A percentile compares a stretch with the other conserved stretches of the same genome.
phyloP scores from a whole-genome alignment of 441 rosid species.

The Jatropha multifida region DNA sequence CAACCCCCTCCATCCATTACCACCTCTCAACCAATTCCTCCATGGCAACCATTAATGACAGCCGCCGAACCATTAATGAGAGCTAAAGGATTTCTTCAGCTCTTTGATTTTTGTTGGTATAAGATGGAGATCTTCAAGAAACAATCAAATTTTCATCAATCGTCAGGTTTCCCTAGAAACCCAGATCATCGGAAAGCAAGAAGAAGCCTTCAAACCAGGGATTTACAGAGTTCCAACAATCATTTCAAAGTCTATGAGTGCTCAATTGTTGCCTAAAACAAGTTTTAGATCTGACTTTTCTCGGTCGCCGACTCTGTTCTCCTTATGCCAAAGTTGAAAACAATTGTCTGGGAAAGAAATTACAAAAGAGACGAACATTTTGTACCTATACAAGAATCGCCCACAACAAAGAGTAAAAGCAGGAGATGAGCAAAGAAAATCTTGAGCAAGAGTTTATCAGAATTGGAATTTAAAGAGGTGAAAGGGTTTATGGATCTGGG shows the following conservation, averaged over 20 bases:
- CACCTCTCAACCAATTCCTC: no score
- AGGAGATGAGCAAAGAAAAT: constrained; percentile 28
- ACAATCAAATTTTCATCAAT: constrained; percentile 9
- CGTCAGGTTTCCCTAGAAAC: constrained; percentile 17
- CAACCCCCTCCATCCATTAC: no score
- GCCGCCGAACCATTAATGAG: constrained; percentile 36
- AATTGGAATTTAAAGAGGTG: constrained; percentile 65
- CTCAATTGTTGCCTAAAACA: constrained; percentile 32
- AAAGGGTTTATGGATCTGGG: constrained; percentile 92
- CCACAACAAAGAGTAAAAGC: constrained; percentile 7
- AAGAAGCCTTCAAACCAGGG: constrained; percentile 20
- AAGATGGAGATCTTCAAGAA: constrained; percentile 43
- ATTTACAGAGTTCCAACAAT: constrained; percentile 29
- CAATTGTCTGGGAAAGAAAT: constrained; percentile 49
- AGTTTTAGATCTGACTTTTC: constrained; percentile 29
- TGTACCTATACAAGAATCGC: not conserved
- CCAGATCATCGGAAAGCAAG: constrained; percentile 28
- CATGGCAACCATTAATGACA: not conserved
- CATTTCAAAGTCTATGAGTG: constrained; percentile 52
- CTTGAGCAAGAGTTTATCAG: constrained; percentile 51
- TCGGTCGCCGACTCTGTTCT: constrained; percentile 53
- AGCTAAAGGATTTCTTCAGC: constrained; percentile 30
- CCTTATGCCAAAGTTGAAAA: constrained; percentile 31
- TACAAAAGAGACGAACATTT: constrained; percentile 16
- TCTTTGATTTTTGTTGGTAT: constrained; percentile 50